phyloP scores from a whole-genome alignment of 208 protist species.

The Trypanosoma theileri region DNA sequence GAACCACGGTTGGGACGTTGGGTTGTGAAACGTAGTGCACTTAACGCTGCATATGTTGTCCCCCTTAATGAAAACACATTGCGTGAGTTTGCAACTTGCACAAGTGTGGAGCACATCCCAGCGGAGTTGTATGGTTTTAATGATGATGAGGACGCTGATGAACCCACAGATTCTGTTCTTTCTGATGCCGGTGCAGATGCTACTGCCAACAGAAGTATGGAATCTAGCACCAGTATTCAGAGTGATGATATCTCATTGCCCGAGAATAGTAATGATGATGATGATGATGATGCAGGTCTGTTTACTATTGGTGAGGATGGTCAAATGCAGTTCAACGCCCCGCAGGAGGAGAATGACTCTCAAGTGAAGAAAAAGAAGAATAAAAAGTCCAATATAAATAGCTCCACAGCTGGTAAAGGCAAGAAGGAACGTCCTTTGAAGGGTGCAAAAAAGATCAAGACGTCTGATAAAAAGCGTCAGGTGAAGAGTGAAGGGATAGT shows the following conservation, averaged over 20 bases:
- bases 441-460: constrained; percentile 22
- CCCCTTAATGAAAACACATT: constrained; percentile 54
- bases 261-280: constrained; percentile 22
- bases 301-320: constrained; percentile 45
- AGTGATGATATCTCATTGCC: constrained; percentile 9
- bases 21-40: constrained; percentile 69
- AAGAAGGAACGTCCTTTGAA: background rate
- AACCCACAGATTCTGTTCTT: constrained; percentile 22
- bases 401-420: background rate
- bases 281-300: constrained; percentile 28
- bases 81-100: constrained; percentile 24
- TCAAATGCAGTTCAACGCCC: constrained; percentile 38
- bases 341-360: constrained; percentile 16
- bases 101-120: constrained; percentile 72
- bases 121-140: constrained; percentile 65
- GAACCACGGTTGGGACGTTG: constrained; percentile 85
- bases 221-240: background rate
- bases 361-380: constrained; percentile 26
- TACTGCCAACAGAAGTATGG: background rate
- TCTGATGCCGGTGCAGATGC: constrained; percentile 30
- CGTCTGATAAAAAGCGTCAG: background rate
- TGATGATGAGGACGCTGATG: constrained; percentile 33
- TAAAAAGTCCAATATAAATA: constrained; percentile 18
- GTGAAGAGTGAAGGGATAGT: background rate
- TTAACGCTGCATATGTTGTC: constrained; percentile 76